Base-by-base conservation (phyloP, 2,329 filamentous ascomycete genomes). In the Thelonectria rubi region DNA sequence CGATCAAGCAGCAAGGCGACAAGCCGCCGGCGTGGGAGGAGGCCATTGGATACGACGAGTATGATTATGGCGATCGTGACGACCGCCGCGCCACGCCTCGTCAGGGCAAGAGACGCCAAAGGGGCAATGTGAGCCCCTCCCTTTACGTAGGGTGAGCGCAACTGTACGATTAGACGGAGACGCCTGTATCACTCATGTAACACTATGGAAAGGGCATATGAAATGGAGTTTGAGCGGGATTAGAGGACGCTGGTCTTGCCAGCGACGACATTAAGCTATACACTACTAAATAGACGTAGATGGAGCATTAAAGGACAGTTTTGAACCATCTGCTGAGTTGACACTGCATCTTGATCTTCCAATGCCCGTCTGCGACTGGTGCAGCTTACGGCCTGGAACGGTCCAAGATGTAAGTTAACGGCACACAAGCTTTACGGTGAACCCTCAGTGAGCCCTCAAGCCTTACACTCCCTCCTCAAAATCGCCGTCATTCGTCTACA, bases 1-100 rank as follows among this genome's bases (percentile, higher is more conserved):
- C 58, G 9, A 40, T 61, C 43, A 56, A 32, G 48, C 32, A 61
- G 42, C 58, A 61, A 17, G 47, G 58, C 15, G 32, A 43, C 17
- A 57, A 42, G 10, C 37, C 37, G 10, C 37, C 37, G 14, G 17
- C 40, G 37, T 12, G 18, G 17, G 45, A 15, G n/a, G 48, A 14
- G 21, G 20, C 26, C 43, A 20, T 37, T 18, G 24, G 48, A 18
- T 30, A 55, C 7, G 42, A 61, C 9, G 53, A 51, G n/a, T 40
- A 60, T 5, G 46, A 30, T 4, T 14, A 37, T 37, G 34, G 15
- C 34, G 34, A 15, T 2, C 26, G 8, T 6, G 26, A 30, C 8
- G 26, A 30, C 26, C 26, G 26, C 8, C 26, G 26, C 26, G 2
- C 26, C 5, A 30, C 7, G 26, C 7, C 9, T 37, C 34, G 34